A percentile compares a stretch with the other conserved stretches of the same genome.
Conservation (phyloP, 306 rosid genomes). For the Prosopis cineraria region DNA sequence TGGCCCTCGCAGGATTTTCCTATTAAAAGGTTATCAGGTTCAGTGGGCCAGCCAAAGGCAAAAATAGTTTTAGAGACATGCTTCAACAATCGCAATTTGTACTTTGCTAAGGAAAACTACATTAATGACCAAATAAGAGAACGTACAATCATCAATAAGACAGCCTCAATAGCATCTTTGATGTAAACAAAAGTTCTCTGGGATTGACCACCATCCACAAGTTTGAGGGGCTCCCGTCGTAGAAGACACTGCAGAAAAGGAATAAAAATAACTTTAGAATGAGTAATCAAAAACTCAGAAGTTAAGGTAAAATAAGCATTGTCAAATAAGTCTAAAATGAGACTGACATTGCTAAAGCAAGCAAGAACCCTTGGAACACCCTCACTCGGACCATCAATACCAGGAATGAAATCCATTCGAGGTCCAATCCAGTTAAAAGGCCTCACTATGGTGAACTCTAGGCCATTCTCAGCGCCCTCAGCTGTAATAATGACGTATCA, state of each 20-base stretch:
- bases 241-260: constrained; percentile 73
- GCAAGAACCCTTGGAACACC: constrained; percentile 97
- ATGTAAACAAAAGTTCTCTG: constrained; percentile 90
- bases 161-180: constrained; percentile 95
- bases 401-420: constrained; percentile 96
- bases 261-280: constrained; percentile 14
- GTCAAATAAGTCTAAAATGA: neutral
- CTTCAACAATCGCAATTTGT: neutral
- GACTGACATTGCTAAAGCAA: constrained; percentile 80
- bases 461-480: constrained; percentile 94
- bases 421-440: constrained; percentile 99
- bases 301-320: neutral
- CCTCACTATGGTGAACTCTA: constrained; percentile 87
- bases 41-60: constrained; percentile 21
- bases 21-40: constrained; percentile 30
- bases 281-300: neutral
- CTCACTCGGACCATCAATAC: constrained; percentile 95
- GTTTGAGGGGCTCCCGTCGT: constrained; percentile 91
- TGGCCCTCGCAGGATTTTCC: constrained; percentile 94
- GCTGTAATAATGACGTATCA: constrained; percentile 47
- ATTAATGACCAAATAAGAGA: neutral
- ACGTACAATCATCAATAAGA: constrained; percentile 84
- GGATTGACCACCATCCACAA: constrained; percentile 92
- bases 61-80: constrained; percentile 3
- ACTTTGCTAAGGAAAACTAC: neutral